These are phyloP conservation scores for Nigrograna mackinnonii DNA, from an alignment of 2,329 filamentous ascomycete genomes.

Conservation along the genomic window DNA sequence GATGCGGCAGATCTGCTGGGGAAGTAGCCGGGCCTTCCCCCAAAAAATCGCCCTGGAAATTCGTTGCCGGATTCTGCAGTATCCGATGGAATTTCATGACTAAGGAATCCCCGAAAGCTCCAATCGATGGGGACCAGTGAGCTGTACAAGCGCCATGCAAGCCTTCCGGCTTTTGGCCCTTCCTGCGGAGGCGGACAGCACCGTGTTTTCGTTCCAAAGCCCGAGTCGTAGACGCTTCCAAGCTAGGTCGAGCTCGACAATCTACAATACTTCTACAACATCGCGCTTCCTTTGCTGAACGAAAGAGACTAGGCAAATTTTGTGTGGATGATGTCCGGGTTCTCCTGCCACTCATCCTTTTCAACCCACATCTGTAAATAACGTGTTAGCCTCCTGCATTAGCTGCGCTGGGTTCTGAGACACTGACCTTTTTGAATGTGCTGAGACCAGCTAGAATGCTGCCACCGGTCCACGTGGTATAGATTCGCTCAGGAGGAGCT, in stretches of 20 bases:
- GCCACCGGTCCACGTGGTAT: conserved; percentile 98
- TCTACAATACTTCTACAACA: too few species aligned
- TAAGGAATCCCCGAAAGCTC: too few species aligned
- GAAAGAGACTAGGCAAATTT: conserved; percentile 81
- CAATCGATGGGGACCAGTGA: too few species aligned
- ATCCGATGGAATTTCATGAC: too few species aligned
- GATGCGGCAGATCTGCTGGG: too few species aligned
- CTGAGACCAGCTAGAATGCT: conserved; percentile 96
- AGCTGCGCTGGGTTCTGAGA: conserved; percentile 8
- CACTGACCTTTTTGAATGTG: conserved; percentile 91
- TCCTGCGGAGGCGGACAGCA: conserved; percentile 34
- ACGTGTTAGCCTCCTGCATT: conserved; percentile 29
- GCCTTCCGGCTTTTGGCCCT: conserved; percentile 18
- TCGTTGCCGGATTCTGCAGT: too few species aligned
- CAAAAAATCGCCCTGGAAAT: too few species aligned
- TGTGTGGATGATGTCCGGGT: conserved; percentile 97
- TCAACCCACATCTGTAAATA: conserved; percentile 96
- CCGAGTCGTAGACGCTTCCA: too few species aligned
- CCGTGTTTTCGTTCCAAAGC: too few species aligned
- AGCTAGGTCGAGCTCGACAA: too few species aligned
- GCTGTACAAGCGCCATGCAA: conserved; percentile 35
- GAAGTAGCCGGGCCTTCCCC: too few species aligned
- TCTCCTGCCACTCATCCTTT: conserved; percentile 99
- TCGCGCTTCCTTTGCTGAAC: too few species aligned
- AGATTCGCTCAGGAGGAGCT: conserved; percentile 95